Evolutionary conservation across 805 yeast genomes (phyloP), one percentile per base, ranked within the genome.

Genomic region (Candida corydali): DNA sequence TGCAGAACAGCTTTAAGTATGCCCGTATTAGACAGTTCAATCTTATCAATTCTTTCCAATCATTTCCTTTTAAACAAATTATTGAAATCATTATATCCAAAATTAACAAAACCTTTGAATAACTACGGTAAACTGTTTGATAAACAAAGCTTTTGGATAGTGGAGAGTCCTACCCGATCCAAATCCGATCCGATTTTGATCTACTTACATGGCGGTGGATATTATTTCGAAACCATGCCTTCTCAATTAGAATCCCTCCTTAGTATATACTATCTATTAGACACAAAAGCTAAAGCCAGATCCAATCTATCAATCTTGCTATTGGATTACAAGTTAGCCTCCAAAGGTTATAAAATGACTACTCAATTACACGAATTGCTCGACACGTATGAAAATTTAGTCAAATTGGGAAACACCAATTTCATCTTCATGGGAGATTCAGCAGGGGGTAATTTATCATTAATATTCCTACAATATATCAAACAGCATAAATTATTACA

Each of bases 141-240:
- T 40, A 43, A 43, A 8, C 49, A 59, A 36, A 51, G 63, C 14
- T 42, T 48, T 28, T 67, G 71, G 72, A 40, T 65, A 11, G 60
- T 48, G 5, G 57, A 55, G 36, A 55, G 54, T 35, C 53, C 53
- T 9, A 47, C 47, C 26, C 46, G 52, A 28, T 47, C 45, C 5
- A 38, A 37, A 1, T n/a, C 25, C n/a, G 65, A 57, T 36, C 65
- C 65, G 16, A 48, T 62, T 20, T 36, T 67, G 8, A 41, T 67
- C 14, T 67, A 50, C 31, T 40, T 52, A 7, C 73, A 67, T 40
- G 71, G 73, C 11, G 73, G 73, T 3, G 69, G 69, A 6, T 65
- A 51, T 43, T 58, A 51, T 32, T 41, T 62, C 28, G 61, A 61
- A 29, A 49, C 60, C 7, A 40, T 45, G 37, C 62, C 59, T 1